A percentile compares a stretch with the other conserved stretches of the same genome.
Conservation (phyloP, 371 early-diverging fungal genomes). For the Rhizopus stolonifer region DNA sequence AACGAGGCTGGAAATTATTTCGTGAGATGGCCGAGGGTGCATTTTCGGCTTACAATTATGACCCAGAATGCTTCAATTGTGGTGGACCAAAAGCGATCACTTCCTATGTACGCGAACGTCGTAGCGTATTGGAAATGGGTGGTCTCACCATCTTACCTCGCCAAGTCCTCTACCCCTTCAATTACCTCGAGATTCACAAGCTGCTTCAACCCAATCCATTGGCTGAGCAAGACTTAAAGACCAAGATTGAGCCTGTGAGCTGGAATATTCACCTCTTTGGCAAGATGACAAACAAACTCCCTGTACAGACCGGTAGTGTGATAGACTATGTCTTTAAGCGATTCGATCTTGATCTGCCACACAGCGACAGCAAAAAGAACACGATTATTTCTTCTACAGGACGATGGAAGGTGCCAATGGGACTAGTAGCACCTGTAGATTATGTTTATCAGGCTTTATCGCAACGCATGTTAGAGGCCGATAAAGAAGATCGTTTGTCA, state of each 20-base stretch:
- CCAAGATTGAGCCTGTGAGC: constrained; percentile 33
- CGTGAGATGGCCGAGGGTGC: constrained; percentile 60
- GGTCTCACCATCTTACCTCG: constrained; percentile 55
- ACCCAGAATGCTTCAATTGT: constrained; percentile 65
- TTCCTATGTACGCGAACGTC: constrained; percentile 55
- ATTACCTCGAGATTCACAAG: constrained; percentile 51
- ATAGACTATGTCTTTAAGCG: constrained; percentile 51
- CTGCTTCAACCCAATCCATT: constrained; percentile 37
- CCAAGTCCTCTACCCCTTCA: constrained; percentile 54
- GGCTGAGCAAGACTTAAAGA: constrained; percentile 52
- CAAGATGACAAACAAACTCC: constrained; percentile 60
- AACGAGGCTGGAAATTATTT: constrained; percentile 61
- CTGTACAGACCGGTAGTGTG: constrained; percentile 51
- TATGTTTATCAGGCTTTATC: constrained; percentile 34
- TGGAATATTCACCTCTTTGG: constrained; percentile 64
- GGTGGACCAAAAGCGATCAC: constrained; percentile 66
- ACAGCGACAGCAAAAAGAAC: constrained; percentile 33
- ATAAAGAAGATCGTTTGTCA: constrained; percentile 12
- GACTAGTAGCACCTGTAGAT: constrained; percentile 29
- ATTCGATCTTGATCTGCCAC: constrained; percentile 54
- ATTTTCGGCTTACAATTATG: constrained; percentile 54
- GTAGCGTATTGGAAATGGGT: constrained; percentile 42
- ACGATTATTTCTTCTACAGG: constrained; percentile 34
- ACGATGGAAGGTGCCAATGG: constrained; percentile 27
- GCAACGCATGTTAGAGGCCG: constrained; percentile 21